Base-by-base conservation (phyloP, 129 eudicot species). In the Lactuca saligna region DNA sequence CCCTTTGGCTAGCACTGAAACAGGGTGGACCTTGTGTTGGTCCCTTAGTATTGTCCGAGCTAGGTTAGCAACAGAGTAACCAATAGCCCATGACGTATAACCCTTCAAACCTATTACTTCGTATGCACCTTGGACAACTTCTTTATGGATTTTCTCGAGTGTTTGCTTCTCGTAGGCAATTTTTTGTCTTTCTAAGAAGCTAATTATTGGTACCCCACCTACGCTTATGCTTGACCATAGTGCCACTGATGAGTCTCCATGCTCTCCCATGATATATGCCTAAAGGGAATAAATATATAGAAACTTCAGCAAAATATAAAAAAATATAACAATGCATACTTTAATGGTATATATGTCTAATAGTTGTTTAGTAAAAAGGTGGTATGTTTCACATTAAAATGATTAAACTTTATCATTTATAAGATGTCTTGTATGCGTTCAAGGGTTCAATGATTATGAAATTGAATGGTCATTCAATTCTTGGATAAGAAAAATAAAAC, bases 81-180 rank as follows among this genome's bases (percentile, higher is more conserved):
- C 98, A 37, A 91, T 86, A 1, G 98, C 98, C 98, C 98, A 91
- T 0, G 98, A 91, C 5, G 98, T 91, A 87, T 91, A 91, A 17
- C 98, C 98, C 66, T 91, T 91, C 56, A 91, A 79, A 9, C 53
- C 65, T 49, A 91, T 92, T 12, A 92, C 98, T 66, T 92, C 96
- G 42, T 91, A 91, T 35, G 98, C 98, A 59, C 98, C 69, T 9
- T 84, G 70, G 14, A 88, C 81, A 0, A 92, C 98, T 76, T 88
- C 89, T 78, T 77, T 84, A 81, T 82, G 96, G 54, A 92, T 92
- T 41, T 84, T 84, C 68, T 74, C 80, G 0, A 92, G 81, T 3
- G 89, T 92, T 14, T 84, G 29, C 29, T 25, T 25, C 29, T 25
- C 29, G 29, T 25, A 25, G 29, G 29, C 29, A 25, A 25, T 25